phyloP scores from a whole-genome alignment of 345 rosid genomes.

The Gossypium arboreum region DNA sequence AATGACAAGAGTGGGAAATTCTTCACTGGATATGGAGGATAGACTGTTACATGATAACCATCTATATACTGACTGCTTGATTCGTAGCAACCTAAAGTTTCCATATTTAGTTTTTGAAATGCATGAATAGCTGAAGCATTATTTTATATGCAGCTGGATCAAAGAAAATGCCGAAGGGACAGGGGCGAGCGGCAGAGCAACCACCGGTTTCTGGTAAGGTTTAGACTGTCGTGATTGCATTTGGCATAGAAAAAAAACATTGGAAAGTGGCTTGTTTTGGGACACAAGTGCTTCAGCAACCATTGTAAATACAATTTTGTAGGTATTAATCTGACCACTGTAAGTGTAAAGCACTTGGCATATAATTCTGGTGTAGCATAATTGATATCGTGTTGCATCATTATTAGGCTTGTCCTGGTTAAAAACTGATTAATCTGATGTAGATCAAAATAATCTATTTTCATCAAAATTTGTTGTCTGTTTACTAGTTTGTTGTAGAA shows the following conservation, averaged over 20 bases:
- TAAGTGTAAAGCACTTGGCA: too few species aligned
- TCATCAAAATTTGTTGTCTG: background rate
- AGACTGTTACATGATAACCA: background rate
- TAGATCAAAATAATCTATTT: background rate
- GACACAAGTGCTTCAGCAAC: background rate
- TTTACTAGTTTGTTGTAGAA: background rate
- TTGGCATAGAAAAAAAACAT: background rate
- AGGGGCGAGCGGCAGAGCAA: conserved; percentile 29
- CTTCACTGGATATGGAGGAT: too few species aligned
- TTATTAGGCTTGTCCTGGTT: background rate
- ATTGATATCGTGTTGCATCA: background rate
- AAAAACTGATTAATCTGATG: background rate
- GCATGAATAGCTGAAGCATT: background rate
- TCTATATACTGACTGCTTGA: background rate
- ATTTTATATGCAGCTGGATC: conserved; percentile 47
- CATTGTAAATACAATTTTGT: conserved; percentile 12
- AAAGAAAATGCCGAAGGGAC: conserved; percentile 83
- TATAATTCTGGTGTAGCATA: too few species aligned
- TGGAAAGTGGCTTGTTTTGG: background rate
- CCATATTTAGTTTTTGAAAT: background rate
- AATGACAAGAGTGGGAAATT: background rate
- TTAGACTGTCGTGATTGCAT: background rate
- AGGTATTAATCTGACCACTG: background rate
- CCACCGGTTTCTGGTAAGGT: background rate
- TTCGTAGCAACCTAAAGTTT: background rate